A percentile compares a stretch with the other conserved stretches of the same genome.
Conservation (phyloP, 2,329 filamentous ascomycete species). For the Colletotrichum phormii region DNA sequence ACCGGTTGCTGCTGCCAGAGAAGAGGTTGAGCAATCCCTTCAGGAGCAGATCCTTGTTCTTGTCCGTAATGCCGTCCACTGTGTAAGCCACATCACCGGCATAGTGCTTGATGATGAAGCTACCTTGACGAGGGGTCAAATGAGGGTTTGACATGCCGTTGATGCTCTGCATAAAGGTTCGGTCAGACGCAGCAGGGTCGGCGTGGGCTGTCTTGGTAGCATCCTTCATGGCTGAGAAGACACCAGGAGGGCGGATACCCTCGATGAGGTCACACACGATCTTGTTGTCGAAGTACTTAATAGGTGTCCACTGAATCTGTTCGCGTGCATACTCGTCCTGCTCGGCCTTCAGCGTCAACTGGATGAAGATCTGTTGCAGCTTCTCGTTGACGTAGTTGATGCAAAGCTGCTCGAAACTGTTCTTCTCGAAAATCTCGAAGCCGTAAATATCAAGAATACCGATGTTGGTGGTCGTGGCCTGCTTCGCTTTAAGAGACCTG, state of each 20-base stretch:
- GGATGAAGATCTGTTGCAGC: slow-evolving; percentile 98
- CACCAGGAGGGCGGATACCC: slow-evolving; percentile 86
- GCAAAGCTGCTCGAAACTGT: slow-evolving; percentile 98
- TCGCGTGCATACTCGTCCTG: slow-evolving; percentile 97
- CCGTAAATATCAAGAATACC: slow-evolving; percentile 99
- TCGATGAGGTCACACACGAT: slow-evolving; percentile 98
- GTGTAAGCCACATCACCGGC: slow-evolving; percentile 96
- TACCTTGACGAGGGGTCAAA: slow-evolving; percentile 90
- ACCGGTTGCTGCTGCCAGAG: slow-evolving; percentile 83
- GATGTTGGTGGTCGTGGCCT: slow-evolving; percentile 83
- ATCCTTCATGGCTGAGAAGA: slow-evolving; percentile 97
- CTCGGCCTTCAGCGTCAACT: slow-evolving; percentile 94
- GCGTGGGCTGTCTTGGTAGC: slow-evolving; percentile 98
- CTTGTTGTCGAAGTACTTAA: slow-evolving; percentile 99
- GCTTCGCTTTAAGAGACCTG: slow-evolving; percentile 83
- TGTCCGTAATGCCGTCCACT: slow-evolving; percentile 97
- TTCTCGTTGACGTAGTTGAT: slow-evolving; percentile 99
- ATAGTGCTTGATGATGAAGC: slow-evolving; percentile 99
- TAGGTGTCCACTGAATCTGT: slow-evolving; percentile 98
- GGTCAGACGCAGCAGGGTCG: slow-evolving; percentile 91
- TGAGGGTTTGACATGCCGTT: slow-evolving; percentile 93
- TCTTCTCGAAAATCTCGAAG: slow-evolving; percentile 99
- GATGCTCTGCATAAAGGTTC: slow-evolving; percentile 93
- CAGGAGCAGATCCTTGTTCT: slow-evolving; percentile 97
- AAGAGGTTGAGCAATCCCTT: slow-evolving; percentile 94